These are phyloP conservation scores for Wallacemonas collosoma DNA, from an alignment of 208 protist species.

Conservation along the genomic window DNA sequence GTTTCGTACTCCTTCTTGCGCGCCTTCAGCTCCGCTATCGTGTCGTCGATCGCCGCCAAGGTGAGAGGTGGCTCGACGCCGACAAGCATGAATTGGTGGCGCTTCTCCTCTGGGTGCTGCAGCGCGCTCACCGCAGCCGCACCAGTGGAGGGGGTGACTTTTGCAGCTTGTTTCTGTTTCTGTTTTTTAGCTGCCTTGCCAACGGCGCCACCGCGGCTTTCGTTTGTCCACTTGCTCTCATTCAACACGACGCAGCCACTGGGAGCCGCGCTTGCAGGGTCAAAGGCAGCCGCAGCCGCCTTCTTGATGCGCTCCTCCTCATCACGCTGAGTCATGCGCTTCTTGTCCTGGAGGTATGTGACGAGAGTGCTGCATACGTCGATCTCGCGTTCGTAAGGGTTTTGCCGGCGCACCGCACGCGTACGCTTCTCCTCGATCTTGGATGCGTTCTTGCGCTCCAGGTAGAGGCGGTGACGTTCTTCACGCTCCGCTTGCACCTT, in stretches of 20 bases:
- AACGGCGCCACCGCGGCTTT: conserved; percentile 6
- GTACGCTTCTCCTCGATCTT: conserved; percentile 57
- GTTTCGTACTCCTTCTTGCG: conserved; percentile 59
- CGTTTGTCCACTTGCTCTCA: conserved; percentile 56
- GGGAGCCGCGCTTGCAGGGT: conserved; percentile 53
- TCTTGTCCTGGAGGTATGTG: conserved; percentile 70
- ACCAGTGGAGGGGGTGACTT: background rate
- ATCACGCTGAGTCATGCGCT: conserved; percentile 60
- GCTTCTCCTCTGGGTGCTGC: conserved; percentile 74
- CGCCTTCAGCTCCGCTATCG: conserved; percentile 40
- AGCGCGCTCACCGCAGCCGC: conserved; percentile 25
- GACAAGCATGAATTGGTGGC: conserved; percentile 60
- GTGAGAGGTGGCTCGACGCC: conserved; percentile 52
- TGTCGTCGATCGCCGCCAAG: conserved; percentile 44
- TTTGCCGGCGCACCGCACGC: conserved; percentile 55
- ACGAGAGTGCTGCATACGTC: conserved; percentile 54
- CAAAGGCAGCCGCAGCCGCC: conserved; percentile 65
- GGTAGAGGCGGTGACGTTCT: conserved; percentile 44
- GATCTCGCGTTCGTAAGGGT: conserved; percentile 69
- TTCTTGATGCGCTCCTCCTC: conserved; percentile 48
- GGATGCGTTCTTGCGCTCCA: conserved; percentile 56
- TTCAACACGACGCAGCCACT: conserved; percentile 69
- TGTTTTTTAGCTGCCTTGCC: conserved; percentile 33
- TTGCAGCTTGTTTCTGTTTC: conserved; percentile 18
- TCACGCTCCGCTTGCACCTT: conserved; percentile 62